Conservation (phyloP, 2,329 filamentous ascomycete genomes). For the Fusarium gaditjirri region DNA sequence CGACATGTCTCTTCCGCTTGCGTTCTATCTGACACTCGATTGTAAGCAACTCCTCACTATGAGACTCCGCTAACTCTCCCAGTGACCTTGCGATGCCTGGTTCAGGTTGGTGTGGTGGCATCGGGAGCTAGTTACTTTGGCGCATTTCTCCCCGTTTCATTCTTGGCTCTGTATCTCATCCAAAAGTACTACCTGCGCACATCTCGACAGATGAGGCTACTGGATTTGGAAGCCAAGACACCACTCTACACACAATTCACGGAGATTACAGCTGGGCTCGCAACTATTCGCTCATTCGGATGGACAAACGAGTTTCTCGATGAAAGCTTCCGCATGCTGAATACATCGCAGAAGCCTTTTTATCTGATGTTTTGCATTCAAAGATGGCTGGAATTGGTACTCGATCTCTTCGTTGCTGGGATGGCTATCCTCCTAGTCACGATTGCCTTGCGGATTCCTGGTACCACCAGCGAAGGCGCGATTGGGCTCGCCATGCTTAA, state of each 20-base stretch:
- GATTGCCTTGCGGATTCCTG: constrained; percentile 52
- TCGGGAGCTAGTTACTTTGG: constrained; percentile 46
- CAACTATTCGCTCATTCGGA: constrained; percentile 61
- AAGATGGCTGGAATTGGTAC: constrained; percentile 59
- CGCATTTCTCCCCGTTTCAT: constrained; percentile 54
- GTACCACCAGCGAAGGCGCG: constrained; percentile 42
- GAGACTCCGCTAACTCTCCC: background rate
- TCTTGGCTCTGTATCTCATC: constrained; percentile 55
- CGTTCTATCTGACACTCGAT: constrained; percentile 44
- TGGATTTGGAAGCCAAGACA: constrained; percentile 62
- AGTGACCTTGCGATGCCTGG: constrained; percentile 46
- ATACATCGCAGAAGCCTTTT: constrained; percentile 60
- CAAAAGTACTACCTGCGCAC: constrained; percentile 64
- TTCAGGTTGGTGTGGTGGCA: constrained; percentile 40
- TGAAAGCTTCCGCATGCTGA: constrained; percentile 50
- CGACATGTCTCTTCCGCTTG: constrained; percentile 52
- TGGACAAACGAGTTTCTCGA: constrained; percentile 54
- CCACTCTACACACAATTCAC: constrained; percentile 63
- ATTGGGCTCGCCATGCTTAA: constrained; percentile 48
- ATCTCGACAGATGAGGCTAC: constrained; percentile 61
- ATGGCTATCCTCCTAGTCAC: constrained; percentile 58
- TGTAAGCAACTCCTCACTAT: constrained; percentile 39
- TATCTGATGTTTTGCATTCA: constrained; percentile 62
- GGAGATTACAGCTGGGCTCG: constrained; percentile 59
- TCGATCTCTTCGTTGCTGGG: constrained; percentile 59